Base-by-base conservation (phyloP, 306 rosid genomes). In the Rubus parviflorus region DNA sequence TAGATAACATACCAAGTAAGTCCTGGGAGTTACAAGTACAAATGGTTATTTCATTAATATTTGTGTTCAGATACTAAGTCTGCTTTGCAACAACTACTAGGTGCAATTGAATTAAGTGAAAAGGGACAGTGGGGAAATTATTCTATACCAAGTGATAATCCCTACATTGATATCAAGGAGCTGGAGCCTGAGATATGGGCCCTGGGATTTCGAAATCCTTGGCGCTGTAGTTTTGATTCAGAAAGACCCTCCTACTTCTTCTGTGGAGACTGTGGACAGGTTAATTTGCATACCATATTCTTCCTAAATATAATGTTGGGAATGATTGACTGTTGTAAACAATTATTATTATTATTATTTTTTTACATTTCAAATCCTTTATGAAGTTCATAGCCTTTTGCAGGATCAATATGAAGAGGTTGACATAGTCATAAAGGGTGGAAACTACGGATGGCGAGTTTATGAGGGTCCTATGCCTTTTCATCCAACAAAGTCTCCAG, bases 181-280 rank as follows among this genome's bases (percentile, higher is more conserved):
- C 75, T 79, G 53, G 73, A 62, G 57, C 74, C 76, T 41, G 84
- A 84, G 74, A 70, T 84, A 53, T 87, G 79, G 84, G 83, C 83
- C 76, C 42, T 79, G 43, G 88, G 86, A 37, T 74, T 81, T 12
- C 77, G 78, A 69, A 79, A 87, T 72, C 68, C 86, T 19, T 87
- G 86, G 88, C 85, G 81, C 12, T 81, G 88, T 52, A 87, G 88
- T 75, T 84, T 87, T 77, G 88, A 81, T 63, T 84, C 84, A 17
- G 9, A 76, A 57, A 81, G 88, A 37, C 84, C 84, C 35, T 77
- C 81, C 62, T 81, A 84, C 72, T 86, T 86, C 64, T 67, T 83
- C 14, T 87, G 88, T 65, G 88, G 81, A 73, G 86, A 81, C 61
- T 17, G 68, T 14, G 86, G 88, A 45, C 58, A 84, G 82, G 89